phyloP scores from a whole-genome alignment of 108 stramenopile genomes.

The Cyclostephanos tholiformis region DNA sequence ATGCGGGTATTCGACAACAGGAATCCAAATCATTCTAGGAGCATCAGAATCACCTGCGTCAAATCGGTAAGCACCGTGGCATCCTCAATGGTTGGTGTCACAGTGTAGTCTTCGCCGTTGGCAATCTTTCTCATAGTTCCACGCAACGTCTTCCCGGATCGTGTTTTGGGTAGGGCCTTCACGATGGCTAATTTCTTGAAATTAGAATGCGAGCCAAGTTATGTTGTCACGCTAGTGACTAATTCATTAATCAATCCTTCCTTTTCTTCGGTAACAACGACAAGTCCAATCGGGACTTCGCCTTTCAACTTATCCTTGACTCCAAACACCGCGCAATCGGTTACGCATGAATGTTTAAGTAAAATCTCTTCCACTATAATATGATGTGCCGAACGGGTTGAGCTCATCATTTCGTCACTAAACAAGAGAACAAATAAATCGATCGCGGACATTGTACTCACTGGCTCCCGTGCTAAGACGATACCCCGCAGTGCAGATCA shows the following conservation, averaged over 20 bases:
- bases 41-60: conserved; percentile 21
- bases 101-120: conserved; percentile 54
- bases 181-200: conserved; percentile 64
- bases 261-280: conserved; percentile 47
- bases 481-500: conserved; percentile 79
- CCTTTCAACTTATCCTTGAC: conserved; percentile 70
- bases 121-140: conserved; percentile 72
- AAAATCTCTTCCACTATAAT: conserved; percentile 71
- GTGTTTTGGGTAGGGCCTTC: conserved; percentile 75
- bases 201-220: conserved; percentile 67
- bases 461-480: conserved; percentile 38
- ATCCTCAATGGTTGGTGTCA: conserved; percentile 83
- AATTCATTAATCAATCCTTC: conserved; percentile 56
- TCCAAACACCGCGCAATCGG: conserved; percentile 75
- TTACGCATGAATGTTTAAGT: conserved; percentile 57
- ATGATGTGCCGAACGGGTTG: conserved; percentile 47
- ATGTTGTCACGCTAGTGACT: conserved; percentile 56
- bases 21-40: not conserved
- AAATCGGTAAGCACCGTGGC: conserved; percentile 54
- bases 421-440: too few species aligned
- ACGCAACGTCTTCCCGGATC: conserved; percentile 76
- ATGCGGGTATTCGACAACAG: too few species aligned
- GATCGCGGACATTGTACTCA: too few species aligned
- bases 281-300: conserved; percentile 70
- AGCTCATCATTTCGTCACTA: too few species aligned